Conservation (phyloP, 2,329 filamentous ascomycete genomes). For the Aspergillus jensenii region DNA sequence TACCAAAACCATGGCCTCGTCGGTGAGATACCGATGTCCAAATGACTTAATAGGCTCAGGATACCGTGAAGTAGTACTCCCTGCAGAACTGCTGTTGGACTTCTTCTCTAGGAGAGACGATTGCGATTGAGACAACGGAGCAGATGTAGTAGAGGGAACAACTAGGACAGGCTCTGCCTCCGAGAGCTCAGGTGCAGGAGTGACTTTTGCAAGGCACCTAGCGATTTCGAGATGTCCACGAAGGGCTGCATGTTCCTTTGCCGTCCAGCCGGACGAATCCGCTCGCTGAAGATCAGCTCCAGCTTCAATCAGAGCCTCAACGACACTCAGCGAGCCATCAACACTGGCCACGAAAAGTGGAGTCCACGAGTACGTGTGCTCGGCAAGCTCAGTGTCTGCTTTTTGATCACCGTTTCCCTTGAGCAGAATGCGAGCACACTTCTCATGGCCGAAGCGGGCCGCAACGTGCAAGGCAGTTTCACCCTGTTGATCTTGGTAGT, state of each 20-base stretch:
- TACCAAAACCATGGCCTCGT: constrained; percentile 86
- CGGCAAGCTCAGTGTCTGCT: constrained; percentile 71
- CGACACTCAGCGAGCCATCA: constrained; percentile 75
- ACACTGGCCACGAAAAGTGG: constrained; percentile 92
- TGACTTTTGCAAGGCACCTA: constrained; percentile 62
- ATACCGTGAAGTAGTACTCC: constrained; percentile 33
- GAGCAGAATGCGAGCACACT: constrained; percentile 76
- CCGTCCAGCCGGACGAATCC: constrained; percentile 91
- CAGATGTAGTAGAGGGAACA: constrained; percentile 29
- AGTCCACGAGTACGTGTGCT: constrained; percentile 90
- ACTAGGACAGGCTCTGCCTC: constrained; percentile 34
- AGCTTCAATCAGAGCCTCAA: constrained; percentile 72
- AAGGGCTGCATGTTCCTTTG: constrained; percentile 87
- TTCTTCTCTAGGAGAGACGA: constrained; percentile 46
- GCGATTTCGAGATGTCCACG: constrained; percentile 85
- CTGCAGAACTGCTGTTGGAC: constrained; percentile 43
- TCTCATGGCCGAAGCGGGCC: constrained; percentile 78
- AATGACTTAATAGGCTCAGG: constrained; percentile 89
- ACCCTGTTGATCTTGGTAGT: constrained; percentile 85
- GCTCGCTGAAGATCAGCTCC: constrained; percentile 72
- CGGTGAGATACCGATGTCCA: constrained; percentile 88
- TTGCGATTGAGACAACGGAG: constrained; percentile 36
- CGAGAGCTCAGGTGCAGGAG: constrained; percentile 40
- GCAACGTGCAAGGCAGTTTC: constrained; percentile 92
- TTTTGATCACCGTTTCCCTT: constrained; percentile 69